A percentile compares a stretch with the other conserved stretches of the same genome.
phyloP scores from a whole-genome alignment of 2,329 filamentous ascomycete genomes.

The Phoma sp. region DNA sequence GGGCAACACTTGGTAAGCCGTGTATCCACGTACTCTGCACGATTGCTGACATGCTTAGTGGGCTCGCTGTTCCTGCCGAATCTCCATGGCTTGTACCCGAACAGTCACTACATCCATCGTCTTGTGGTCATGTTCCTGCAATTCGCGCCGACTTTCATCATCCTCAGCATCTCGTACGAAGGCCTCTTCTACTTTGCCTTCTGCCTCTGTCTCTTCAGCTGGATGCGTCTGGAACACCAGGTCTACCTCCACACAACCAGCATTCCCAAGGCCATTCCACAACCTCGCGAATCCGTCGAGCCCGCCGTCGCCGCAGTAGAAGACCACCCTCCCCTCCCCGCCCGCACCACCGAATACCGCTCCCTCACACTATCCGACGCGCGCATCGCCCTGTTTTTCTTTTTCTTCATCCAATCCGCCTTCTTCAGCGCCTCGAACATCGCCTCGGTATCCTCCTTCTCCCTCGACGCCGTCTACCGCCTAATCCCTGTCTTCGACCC shows the following conservation, averaged over 20 bases:
- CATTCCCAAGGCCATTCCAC: slow-evolving; percentile 14
- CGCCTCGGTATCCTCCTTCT: slow-evolving; percentile 91
- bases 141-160: slow-evolving; percentile 91
- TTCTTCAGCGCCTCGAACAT: slow-evolving; percentile 98
- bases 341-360: slow-evolving; percentile 58
- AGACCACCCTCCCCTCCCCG: slow-evolving; percentile 39
- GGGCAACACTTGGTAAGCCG: slow-evolving; percentile 73
- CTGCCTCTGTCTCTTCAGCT: slow-evolving; percentile 79
- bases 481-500: slow-evolving; percentile 93
- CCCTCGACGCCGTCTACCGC: slow-evolving; percentile 84
- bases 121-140: slow-evolving; percentile 88
- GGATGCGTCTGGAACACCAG: slow-evolving; percentile 90
- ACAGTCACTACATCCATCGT: slow-evolving; percentile 87
- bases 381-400: slow-evolving; percentile 90
- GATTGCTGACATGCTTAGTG: slow-evolving; percentile 54
- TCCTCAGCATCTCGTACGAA: slow-evolving; percentile 96
- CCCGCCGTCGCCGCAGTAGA: slow-evolving; percentile 50
- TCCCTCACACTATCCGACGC: slow-evolving; percentile 81
- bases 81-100: slow-evolving; percentile 79
- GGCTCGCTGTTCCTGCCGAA: slow-evolving; percentile 79
- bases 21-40: background rate
- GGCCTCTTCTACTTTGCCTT: slow-evolving; percentile 95
- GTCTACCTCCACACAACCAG: slow-evolving; percentile 60
- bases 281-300: slow-evolving; percentile 37
- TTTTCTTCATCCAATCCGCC: slow-evolving; percentile 90